Conservation (phyloP, 805 yeast genomes). For the Wilhelminamyces savonicus region DNA sequence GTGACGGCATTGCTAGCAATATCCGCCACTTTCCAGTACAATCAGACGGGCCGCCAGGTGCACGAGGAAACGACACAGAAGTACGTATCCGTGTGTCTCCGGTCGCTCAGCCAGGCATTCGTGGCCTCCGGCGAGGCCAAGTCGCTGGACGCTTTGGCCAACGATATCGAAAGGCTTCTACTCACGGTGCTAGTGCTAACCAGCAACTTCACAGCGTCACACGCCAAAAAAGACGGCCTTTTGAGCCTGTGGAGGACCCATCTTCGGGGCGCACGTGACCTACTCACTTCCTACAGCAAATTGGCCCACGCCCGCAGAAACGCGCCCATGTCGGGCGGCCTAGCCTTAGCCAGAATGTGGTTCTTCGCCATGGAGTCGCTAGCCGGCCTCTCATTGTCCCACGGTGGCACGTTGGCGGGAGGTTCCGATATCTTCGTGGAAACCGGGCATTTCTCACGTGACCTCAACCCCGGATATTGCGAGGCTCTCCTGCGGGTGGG, state of each 20-base stretch:
- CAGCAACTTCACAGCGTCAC: constrained; percentile 16
- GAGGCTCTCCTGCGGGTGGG: constrained; percentile 5
- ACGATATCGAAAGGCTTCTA: constrained; percentile 17
- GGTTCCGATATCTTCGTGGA: constrained; percentile 3
- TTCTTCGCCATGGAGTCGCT: constrained; percentile 20
- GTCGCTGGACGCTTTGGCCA: constrained; percentile 3
- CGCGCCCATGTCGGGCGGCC: constrained; percentile 12
- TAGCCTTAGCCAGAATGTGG: constrained; percentile 21
- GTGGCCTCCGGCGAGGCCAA: too few relatives aligned
- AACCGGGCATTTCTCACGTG: constrained; percentile 2
- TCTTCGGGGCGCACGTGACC: constrained; percentile 19
- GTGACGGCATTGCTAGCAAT: constrained; percentile 18
- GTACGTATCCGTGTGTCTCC: constrained; percentile 15
- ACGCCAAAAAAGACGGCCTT: constrained; percentile 4
- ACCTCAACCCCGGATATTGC: constrained; percentile 4
- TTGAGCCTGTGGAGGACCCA: constrained; percentile 18
- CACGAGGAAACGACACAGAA: constrained; percentile 15
- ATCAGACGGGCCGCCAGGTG: constrained; percentile 12
- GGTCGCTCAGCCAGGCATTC: constrained; percentile 14
- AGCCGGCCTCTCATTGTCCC: constrained; percentile 12
- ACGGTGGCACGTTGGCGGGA: constrained; percentile 9
- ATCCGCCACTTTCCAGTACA: constrained; percentile 20
- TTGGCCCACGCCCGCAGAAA: constrained; percentile 4
- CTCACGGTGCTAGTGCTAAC: constrained; percentile 19
- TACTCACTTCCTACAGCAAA: constrained; percentile 12